Conservation (phyloP, 352 stramenopile species). For the Pythium aristosporum region DNA sequence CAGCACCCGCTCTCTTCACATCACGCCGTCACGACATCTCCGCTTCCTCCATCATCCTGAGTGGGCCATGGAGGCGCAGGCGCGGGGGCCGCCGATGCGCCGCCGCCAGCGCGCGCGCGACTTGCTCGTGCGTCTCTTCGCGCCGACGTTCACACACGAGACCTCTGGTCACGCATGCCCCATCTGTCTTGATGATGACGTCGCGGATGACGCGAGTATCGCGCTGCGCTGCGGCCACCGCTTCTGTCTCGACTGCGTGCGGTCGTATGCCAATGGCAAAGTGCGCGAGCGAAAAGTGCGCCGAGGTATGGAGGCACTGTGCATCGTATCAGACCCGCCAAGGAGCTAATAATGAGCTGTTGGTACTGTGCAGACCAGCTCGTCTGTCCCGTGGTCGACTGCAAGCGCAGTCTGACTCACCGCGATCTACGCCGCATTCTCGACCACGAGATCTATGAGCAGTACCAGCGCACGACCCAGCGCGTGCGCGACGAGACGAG, state of each 20-base stretch:
- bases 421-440: conserved; percentile 36
- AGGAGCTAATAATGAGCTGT: not conserved
- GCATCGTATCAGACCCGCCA: not conserved
- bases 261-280: conserved; percentile 52
- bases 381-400: conserved; percentile 56
- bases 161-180: not conserved
- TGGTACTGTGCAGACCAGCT: conserved; percentile 47
- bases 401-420: conserved; percentile 35
- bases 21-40: not conserved
- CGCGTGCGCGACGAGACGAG: conserved; percentile 66
- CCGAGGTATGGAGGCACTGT: not conserved
- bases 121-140: conserved; percentile 6
- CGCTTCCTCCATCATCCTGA: not conserved
- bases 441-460: conserved; percentile 17
- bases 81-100: not conserved
- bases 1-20: too few relatives aligned
- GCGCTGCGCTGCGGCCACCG: conserved; percentile 49
- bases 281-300: conserved; percentile 47
- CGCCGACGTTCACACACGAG: not conserved
- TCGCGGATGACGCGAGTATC: not conserved
- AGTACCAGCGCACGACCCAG: conserved; percentile 38
- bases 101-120: conserved; percentile 1
- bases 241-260: conserved; percentile 52
- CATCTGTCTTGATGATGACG: conserved; percentile 5
- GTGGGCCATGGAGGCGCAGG: not conserved